These are phyloP conservation scores for Peronosclerospora sorghi DNA, from an alignment of 352 stramenopile genomes.

Conservation along the genomic window DNA sequence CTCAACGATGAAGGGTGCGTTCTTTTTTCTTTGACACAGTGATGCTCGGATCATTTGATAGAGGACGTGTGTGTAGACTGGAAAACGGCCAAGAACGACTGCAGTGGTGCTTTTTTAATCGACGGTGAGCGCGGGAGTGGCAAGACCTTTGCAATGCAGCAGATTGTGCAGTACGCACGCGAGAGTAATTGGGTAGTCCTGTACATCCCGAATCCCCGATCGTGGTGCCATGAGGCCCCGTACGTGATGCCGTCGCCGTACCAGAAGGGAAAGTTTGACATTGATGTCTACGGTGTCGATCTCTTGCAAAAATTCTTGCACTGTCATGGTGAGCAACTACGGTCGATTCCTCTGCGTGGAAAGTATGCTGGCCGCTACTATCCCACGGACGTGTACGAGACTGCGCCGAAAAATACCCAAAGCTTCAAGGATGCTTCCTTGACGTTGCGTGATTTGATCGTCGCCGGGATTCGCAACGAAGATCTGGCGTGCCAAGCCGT, in stretches of 20 bases:
- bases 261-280: conserved; percentile 76
- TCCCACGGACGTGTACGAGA: conserved; percentile 41
- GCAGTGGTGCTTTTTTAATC: conserved; percentile 50
- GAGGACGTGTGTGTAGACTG: conserved; percentile 28
- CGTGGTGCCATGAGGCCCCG: conserved; percentile 67
- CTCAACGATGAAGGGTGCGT: conserved; percentile 47
- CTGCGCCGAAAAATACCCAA: conserved; percentile 56
- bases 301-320: conserved; percentile 72
- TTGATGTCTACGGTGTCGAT: conserved; percentile 70
- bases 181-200: conserved; percentile 82
- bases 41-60: background rate
- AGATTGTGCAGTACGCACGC: conserved; percentile 82
- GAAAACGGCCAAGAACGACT: conserved; percentile 39
- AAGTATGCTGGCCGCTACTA: conserved; percentile 76
- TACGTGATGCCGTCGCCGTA: conserved; percentile 81
- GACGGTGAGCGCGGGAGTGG: conserved; percentile 73
- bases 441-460: conserved; percentile 68
- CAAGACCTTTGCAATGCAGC: conserved; percentile 75
- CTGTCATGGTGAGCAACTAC: conserved; percentile 63
- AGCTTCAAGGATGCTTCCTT: conserved; percentile 49
- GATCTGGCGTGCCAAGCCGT: conserved; percentile 71
- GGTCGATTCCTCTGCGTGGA: conserved; percentile 45
- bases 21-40: background rate
- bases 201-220: conserved; percentile 65
- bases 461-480: conserved; percentile 72